Percentiles rank a stretch among this genome's conserved stretches.
These are phyloP conservation scores for Boletales sp. DNA, from an alignment of 768 basidiomycete genomes.

Conservation along the genomic window DNA sequence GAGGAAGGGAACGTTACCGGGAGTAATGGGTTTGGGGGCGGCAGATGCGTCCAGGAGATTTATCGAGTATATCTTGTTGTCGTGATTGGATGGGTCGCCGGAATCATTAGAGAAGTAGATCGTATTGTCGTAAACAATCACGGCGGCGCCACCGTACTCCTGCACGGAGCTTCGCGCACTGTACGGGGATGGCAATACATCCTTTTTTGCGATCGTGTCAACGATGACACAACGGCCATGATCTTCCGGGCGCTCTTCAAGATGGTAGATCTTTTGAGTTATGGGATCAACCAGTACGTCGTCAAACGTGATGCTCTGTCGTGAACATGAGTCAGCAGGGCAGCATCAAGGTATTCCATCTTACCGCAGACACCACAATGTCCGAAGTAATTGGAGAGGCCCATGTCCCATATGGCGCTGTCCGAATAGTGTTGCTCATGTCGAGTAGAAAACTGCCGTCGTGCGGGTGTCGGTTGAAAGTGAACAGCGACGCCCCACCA, in stretches of 20 bases:
- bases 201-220: slow-evolving; percentile 37
- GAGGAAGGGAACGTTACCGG: slow-evolving; percentile 40
- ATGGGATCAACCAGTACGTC: slow-evolving; percentile 54
- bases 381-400: slow-evolving; percentile 51
- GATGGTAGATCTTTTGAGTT: slow-evolving; percentile 44
- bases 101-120: slow-evolving; percentile 56
- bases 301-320: slow-evolving; percentile 27
- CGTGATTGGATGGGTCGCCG: slow-evolving; percentile 5
- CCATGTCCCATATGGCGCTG: slow-evolving; percentile 60
- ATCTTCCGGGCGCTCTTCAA: slow-evolving; percentile 50
- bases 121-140: slow-evolving; percentile 42
- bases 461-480: background rate
- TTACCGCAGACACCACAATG: slow-evolving; percentile 41
- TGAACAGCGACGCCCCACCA: background rate
- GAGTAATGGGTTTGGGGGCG: slow-evolving; percentile 40
- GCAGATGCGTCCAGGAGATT: slow-evolving; percentile 28
- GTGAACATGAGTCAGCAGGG: no score
- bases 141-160: slow-evolving; percentile 68
- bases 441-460: background rate
- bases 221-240: slow-evolving; percentile 51
- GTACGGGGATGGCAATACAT: slow-evolving; percentile 50
- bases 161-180: slow-evolving; percentile 55
- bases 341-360: background rate
- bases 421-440: background rate
- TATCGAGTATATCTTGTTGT: slow-evolving; percentile 49